Percentiles rank a stretch among this genome's conserved stretches.
Conservation (phyloP, 2,329 filamentous ascomycete genomes). For the Botrytis fragariae region DNA sequence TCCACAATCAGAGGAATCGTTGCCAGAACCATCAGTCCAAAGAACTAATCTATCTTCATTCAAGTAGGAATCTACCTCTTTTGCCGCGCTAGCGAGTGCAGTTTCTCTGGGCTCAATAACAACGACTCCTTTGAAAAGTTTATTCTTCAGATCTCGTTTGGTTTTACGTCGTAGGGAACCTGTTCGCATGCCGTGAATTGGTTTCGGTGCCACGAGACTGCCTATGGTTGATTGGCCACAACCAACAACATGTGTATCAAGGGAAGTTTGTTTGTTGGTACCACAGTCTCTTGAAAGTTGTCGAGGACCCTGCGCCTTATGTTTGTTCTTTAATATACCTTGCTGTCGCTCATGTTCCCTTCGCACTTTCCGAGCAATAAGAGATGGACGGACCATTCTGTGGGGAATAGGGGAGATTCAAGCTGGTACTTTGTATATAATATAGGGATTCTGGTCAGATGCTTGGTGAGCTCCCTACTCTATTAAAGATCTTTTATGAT, state of each 20-base stretch:
- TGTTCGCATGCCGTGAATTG: neutral
- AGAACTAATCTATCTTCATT: conserved; percentile 17
- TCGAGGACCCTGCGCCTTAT: neutral
- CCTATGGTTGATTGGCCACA: neutral
- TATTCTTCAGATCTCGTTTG: conserved; percentile 16
- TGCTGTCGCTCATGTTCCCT: conserved; percentile 20
- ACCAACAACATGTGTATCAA: neutral
- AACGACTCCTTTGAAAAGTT: conserved; percentile 17
- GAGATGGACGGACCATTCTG: conserved; percentile 20
- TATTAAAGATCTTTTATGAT: neutral
- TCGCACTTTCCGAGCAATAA: conserved; percentile 18
- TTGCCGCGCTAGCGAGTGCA: conserved; percentile 14
- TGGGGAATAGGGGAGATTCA: neutral
- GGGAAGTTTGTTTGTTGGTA: neutral
- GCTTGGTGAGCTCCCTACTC: neutral
- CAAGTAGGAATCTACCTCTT: conserved; percentile 1
- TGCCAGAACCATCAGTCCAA: neutral
- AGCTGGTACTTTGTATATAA: neutral
- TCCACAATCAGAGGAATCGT: neutral
- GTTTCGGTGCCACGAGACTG: neutral
- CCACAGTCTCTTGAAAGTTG: neutral
- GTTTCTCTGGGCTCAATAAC: conserved; percentile 14
- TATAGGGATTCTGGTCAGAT: neutral
- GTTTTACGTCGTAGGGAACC: neutral
- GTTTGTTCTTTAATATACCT: conserved; percentile 3